Evolutionary conservation across 176 grass and related monocot genomes (phyloP).

Genomic region (Aegilops tauschii): DNA sequence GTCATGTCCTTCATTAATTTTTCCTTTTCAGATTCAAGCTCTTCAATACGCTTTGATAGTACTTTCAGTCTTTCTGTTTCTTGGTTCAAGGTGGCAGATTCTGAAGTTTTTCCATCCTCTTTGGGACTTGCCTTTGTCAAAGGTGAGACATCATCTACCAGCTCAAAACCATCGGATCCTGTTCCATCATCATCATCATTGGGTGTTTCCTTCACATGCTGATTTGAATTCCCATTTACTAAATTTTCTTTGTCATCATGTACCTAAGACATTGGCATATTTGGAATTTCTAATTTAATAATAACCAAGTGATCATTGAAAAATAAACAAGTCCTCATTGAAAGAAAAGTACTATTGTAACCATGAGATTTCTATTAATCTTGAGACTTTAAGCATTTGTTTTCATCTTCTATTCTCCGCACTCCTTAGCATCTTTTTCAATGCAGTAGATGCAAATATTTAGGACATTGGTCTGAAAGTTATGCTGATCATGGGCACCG

Average conservation of each 20-base stretch:
- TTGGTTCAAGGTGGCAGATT: conserved; percentile 41
- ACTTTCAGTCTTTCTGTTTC: conserved; percentile 47
- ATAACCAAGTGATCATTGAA: background rate
- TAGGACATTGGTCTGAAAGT: background rate
- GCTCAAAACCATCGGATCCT: conserved; percentile 72
- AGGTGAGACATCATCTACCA: conserved; percentile 40
- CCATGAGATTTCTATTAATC: background rate
- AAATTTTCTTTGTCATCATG: conserved; percentile 42
- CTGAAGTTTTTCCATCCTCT: conserved; percentile 36
- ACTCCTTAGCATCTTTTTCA: background rate
- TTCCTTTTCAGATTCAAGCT: conserved; percentile 72
- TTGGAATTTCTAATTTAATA: conserved; percentile 2
- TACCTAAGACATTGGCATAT: conserved; percentile 37
- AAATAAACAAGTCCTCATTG: background rate
- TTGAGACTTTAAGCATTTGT: background rate
- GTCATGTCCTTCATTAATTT: conserved; percentile 49
- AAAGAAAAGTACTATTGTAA: background rate
- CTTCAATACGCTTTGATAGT: conserved; percentile 55
- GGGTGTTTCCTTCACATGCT: conserved; percentile 40
- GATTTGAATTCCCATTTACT: conserved; percentile 38
- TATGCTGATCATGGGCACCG: background rate
- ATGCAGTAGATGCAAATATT: conserved; percentile 16
- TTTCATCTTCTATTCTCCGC: background rate
- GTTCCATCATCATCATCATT: conserved; percentile 67
- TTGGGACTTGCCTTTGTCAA: conserved; percentile 13